Evolutionary conservation across 2,329 filamentous ascomycete genomes (phyloP), one percentile per base, ranked within the genome.

Genomic region (Hypoxylon sp.): DNA sequence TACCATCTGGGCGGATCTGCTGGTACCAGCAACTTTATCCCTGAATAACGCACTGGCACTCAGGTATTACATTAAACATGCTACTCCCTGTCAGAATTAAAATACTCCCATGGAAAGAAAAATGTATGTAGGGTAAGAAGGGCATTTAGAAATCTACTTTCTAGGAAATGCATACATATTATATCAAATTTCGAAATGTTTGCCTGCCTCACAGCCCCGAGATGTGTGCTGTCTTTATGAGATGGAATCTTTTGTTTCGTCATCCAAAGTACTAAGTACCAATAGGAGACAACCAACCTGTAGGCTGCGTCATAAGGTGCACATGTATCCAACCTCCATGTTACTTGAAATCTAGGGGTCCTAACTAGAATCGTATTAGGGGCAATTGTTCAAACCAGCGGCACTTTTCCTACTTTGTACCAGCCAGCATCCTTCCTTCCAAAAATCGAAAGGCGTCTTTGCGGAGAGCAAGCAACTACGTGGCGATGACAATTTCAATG

Each of bases 261-360:
- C 68, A 70, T 70, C 35, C 37, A 37, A 33, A 22, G 33, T 51
- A 59, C 42, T 22, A 33, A 56, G 9, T 62, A 39, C 67, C 57
- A 68, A 62, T 63, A 60, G 31, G 39, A 39, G 37, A 60, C n/a
- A 33, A 31, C 51, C 17, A 63, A 57, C 58, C 31, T 58, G 55
- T 52, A 56, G 51, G 50, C 58, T 70, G 65, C 68, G 68, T 70
- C 68, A 70, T 70, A 68, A 65, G 54, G 58, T 31, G 59, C 63
- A 50, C 31, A 54, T 59, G 48, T 59, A 70, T 60, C 61, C 42
- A 66, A 59, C 51, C 44, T 60, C 64, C 52, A 61, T 70, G 67
- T 54, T 60, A 64, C 59, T 44, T 60, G 58, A 47, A 17, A 31
- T 31, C 29, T 51, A 56, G 11, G 53, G 53, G 42, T 63, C 59